These are phyloP conservation scores for Elsinoe arachidis DNA, from an alignment of 2,329 filamentous ascomycete species.

Conservation along the genomic window DNA sequence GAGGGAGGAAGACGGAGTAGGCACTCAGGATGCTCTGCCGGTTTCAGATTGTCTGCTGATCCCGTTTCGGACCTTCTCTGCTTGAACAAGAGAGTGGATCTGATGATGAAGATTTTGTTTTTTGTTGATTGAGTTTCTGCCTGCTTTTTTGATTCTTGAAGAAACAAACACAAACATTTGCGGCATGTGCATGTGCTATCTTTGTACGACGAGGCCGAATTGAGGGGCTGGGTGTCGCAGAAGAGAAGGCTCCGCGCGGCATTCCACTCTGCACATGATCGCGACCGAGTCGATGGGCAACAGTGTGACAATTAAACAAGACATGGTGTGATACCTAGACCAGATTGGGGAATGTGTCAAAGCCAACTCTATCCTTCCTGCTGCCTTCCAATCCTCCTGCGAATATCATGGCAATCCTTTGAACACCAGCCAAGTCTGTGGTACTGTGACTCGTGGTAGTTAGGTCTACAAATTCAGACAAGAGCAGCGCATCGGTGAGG, in stretches of 20 bases:
- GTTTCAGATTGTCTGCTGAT: slow-evolving; percentile 8
- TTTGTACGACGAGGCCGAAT: slow-evolving; percentile 3
- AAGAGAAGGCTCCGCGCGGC: not conserved
- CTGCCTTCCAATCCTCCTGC: not conserved
- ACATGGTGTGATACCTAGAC: not conserved
- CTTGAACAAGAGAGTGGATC: slow-evolving; percentile 3
- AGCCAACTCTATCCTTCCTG: not conserved
- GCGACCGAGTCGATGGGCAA: not conserved
- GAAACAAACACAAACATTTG: not conserved
- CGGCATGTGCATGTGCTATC: not conserved
- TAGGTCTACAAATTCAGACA: no score
- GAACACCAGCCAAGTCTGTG: no score
- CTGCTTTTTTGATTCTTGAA: not conserved
- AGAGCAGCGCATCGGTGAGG: no score
- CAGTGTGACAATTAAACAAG: not conserved
- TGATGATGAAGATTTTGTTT: not conserved
- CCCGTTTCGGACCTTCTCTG: not conserved
- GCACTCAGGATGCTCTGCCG: not conserved
- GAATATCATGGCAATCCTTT: not conserved
- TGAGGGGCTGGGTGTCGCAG: not conserved
- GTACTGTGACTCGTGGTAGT: no score
- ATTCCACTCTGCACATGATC: no score
- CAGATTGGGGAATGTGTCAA: not conserved
- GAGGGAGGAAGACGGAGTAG: no score
- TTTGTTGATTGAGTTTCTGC: not conserved